These are phyloP conservation scores for Russula compacta DNA, from an alignment of 768 basidiomycete species.

Conservation along the genomic window DNA sequence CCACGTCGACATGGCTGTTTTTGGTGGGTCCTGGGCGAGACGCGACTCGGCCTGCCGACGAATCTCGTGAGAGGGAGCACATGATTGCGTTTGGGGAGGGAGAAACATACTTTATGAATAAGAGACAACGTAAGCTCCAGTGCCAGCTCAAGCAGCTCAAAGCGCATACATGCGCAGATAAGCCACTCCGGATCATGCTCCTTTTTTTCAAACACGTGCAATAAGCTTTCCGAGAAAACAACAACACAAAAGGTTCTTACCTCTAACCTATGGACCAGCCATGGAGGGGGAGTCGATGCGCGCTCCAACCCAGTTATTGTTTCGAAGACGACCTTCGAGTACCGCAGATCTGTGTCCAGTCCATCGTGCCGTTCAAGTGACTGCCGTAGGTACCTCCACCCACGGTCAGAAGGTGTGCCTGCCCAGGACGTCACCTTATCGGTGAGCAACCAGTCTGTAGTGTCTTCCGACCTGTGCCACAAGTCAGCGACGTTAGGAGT, in stretches of 20 bases:
- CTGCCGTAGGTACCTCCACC: conserved; percentile 82
- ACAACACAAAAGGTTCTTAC: conserved; percentile 30
- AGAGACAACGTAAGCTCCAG: conserved; percentile 63
- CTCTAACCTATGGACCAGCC: conserved; percentile 73
- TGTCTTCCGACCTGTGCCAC: conserved; percentile 51
- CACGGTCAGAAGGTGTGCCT: conserved; percentile 69
- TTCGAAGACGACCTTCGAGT: conserved; percentile 70
- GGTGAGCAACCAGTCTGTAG: conserved; percentile 74
- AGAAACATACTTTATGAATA: conserved; percentile 54
- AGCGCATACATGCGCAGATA: conserved; percentile 68
- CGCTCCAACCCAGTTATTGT: conserved; percentile 62
- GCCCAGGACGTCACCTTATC: conserved; percentile 78
- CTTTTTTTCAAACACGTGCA: conserved; percentile 26
- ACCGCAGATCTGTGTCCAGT: conserved; percentile 58
- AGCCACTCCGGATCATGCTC: conserved; percentile 76
- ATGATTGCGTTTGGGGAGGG: background rate
- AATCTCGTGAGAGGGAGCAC: background rate
- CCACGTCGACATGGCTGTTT: conserved; percentile 58
- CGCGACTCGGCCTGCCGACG: conserved; percentile 41
- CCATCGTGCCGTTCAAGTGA: conserved; percentile 73
- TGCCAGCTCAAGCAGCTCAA: conserved; percentile 71
- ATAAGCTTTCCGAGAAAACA: background rate
- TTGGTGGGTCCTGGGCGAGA: conserved; percentile 43
- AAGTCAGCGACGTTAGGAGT: conserved; percentile 5
- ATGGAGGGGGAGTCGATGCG: conserved; percentile 59